phyloP scores from a whole-genome alignment of 768 basidiomycete genomes.

The Serendipita indica region DNA sequence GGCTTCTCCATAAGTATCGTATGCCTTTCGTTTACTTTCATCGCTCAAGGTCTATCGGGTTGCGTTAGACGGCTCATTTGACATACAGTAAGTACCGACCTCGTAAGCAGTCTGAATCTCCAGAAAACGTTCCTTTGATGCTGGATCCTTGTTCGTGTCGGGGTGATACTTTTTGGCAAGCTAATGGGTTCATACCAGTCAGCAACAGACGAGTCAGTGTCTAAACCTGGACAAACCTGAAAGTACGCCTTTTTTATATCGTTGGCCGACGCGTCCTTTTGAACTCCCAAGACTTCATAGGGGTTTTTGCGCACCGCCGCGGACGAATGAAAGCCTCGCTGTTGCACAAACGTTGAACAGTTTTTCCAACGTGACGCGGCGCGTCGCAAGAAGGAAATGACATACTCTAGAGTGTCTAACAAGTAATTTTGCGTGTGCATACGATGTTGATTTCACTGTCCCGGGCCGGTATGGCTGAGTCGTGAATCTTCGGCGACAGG shows the following conservation, averaged over 20 bases:
- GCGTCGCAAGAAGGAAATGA: too few species aligned
- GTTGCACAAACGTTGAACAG: slow-evolving; percentile 24
- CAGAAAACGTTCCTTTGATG: slow-evolving; percentile 80
- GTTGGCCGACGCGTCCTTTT: slow-evolving; percentile 60
- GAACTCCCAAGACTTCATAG: slow-evolving; percentile 81
- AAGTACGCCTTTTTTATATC: slow-evolving; percentile 99
- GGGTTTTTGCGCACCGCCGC: slow-evolving; percentile 59
- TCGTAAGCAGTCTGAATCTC: slow-evolving; percentile 98
- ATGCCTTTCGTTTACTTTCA: slow-evolving; percentile 79
- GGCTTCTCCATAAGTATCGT: slow-evolving; percentile 83
- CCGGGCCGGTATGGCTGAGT: too few species aligned
- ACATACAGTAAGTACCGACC: slow-evolving; percentile 32
- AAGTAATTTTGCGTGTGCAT: too few species aligned
- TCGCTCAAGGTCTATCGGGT: slow-evolving; percentile 69
- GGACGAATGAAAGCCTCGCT: slow-evolving; percentile 72
- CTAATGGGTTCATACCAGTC: slow-evolving; percentile 27
- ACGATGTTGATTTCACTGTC: too few species aligned
- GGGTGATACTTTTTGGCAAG: slow-evolving; percentile 97
- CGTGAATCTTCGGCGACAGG: too few species aligned
- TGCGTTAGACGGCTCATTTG: slow-evolving; percentile 16
- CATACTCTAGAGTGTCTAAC: too few species aligned
- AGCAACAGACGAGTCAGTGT: slow-evolving; percentile 9
- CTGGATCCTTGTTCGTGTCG: slow-evolving; percentile 88
- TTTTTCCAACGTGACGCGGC: too few species aligned
- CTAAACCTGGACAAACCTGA: slow-evolving; percentile 41